Evolutionary conservation across 352 stramenopile species (phyloP).

Genomic region (Paralagenidium karlingii): DNA sequence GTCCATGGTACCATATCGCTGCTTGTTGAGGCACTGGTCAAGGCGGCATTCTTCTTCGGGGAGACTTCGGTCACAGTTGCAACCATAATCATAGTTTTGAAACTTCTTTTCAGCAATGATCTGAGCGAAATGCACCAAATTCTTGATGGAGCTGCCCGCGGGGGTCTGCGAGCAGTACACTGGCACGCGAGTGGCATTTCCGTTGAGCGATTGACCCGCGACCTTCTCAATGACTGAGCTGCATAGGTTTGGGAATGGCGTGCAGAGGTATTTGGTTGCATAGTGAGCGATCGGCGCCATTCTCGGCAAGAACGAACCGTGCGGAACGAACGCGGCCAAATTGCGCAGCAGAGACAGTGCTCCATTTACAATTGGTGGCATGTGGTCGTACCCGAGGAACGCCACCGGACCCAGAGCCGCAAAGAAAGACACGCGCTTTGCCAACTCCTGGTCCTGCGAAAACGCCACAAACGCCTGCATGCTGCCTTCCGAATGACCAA

Average conservation of each 20-base stretch:
- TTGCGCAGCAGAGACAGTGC: too few species aligned
- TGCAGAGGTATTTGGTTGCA: too few species aligned
- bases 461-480: conserved; percentile 54
- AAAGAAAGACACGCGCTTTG: conserved; percentile 50
- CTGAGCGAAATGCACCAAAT: conserved; percentile 47
- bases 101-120: conserved; percentile 42
- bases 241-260: too few species aligned
- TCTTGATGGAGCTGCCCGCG: conserved; percentile 46
- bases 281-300: too few species aligned
- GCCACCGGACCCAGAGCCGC: conserved; percentile 36
- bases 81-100: conserved; percentile 49
- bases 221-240: conserved; percentile 24
- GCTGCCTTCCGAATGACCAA: conserved; percentile 47
- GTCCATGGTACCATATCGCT: conserved; percentile 26
- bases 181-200: conserved; percentile 36
- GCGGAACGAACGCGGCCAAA: conserved; percentile 33
- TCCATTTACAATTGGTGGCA: too few species aligned
- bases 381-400: conserved; percentile 20
- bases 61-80: too few species aligned
- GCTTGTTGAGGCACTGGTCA: conserved; percentile 42
- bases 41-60: conserved; percentile 20
- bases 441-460: conserved; percentile 32
- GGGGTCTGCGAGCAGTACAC: conserved; percentile 58
- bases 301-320: too few species aligned
- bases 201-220: conserved; percentile 22